Conservation (phyloP, 2,329 filamentous ascomycete genomes). For the Trichoderma pleuroti region DNA sequence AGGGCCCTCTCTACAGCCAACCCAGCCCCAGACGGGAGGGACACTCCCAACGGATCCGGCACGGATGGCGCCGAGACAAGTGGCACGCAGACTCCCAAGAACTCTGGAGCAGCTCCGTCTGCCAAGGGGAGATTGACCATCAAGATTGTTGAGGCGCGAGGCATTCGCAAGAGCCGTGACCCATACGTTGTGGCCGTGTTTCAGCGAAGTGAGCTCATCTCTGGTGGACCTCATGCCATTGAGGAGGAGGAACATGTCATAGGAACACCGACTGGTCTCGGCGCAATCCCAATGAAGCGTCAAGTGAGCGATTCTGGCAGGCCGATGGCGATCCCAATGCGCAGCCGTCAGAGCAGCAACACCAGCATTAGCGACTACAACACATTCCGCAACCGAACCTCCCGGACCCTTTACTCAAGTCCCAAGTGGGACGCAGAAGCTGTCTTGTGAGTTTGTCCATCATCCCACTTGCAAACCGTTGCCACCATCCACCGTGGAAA, state of each 20-base stretch:
- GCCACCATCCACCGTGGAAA: neutral
- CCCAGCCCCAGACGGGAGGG: conserved; percentile 46
- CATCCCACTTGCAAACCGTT: neutral
- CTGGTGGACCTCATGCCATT: conserved; percentile 68
- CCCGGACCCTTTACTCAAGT: conserved; percentile 61
- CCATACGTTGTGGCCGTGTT: conserved; percentile 97
- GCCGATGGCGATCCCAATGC: conserved; percentile 93
- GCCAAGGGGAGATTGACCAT: conserved; percentile 87
- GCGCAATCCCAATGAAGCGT: conserved; percentile 60
- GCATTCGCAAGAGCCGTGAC: conserved; percentile 75
- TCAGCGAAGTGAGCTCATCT: conserved; percentile 94
- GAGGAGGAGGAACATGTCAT: conserved; percentile 56
- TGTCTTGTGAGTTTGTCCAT: conserved; percentile 67
- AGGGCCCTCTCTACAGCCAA: conserved; percentile 71
- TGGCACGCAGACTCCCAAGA: conserved; percentile 51
- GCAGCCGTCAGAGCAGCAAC: conserved; percentile 92
- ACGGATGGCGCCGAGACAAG: conserved; percentile 45
- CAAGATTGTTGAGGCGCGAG: conserved; percentile 81
- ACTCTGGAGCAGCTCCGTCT: conserved; percentile 60
- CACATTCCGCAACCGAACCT: conserved; percentile 57
- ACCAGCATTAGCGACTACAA: conserved; percentile 72
- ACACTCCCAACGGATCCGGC: conserved; percentile 37
- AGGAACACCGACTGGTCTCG: conserved; percentile 46
- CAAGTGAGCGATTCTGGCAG: conserved; percentile 78
- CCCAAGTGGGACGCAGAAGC: conserved; percentile 96